Conservation (phyloP, 2,329 filamentous ascomycete species). For the Hymenoscyphus infarciens region DNA sequence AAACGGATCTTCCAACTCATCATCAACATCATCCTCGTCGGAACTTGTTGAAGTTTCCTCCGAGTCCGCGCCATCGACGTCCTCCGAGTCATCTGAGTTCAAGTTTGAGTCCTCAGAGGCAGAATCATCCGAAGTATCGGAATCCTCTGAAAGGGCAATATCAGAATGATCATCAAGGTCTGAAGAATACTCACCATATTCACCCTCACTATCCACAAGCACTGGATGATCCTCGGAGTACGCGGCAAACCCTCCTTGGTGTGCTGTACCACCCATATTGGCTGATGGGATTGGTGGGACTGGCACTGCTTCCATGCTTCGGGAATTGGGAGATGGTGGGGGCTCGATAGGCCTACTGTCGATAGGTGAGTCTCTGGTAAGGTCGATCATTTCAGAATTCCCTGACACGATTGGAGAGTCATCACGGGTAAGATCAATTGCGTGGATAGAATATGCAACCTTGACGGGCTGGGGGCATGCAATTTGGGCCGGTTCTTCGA, state of each 20-base stretch:
- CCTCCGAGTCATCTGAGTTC: slow-evolving; percentile 11
- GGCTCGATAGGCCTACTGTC: not conserved
- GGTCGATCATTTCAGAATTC: slow-evolving; percentile 16
- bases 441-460: slow-evolving; percentile 19
- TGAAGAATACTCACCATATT: slow-evolving; percentile 16
- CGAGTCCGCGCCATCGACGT: slow-evolving; percentile 16
- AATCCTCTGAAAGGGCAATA: slow-evolving; percentile 4
- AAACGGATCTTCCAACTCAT: slow-evolving; percentile 5
- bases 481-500: slow-evolving; percentile 17
- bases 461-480: slow-evolving; percentile 16
- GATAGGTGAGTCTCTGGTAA: slow-evolving; percentile 16
- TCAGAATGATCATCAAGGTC: slow-evolving; percentile 17
- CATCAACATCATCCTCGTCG: slow-evolving; percentile 7
- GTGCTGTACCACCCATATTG: not conserved
- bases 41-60: slow-evolving; percentile 13
- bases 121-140: slow-evolving; percentile 7
- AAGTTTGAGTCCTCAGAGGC: not conserved
- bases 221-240: slow-evolving; percentile 18
- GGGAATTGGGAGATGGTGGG: not conserved
- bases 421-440: slow-evolving; percentile 34
- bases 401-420: slow-evolving; percentile 23
- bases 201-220: slow-evolving; percentile 18
- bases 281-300: not conserved
- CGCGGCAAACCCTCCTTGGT: slow-evolving; percentile 1
- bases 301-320: not conserved